A percentile compares a stretch with the other conserved stretches of the same genome.
Conservation (phyloP, 2,329 filamentous ascomycete species). For the Fusarium dimerum region DNA sequence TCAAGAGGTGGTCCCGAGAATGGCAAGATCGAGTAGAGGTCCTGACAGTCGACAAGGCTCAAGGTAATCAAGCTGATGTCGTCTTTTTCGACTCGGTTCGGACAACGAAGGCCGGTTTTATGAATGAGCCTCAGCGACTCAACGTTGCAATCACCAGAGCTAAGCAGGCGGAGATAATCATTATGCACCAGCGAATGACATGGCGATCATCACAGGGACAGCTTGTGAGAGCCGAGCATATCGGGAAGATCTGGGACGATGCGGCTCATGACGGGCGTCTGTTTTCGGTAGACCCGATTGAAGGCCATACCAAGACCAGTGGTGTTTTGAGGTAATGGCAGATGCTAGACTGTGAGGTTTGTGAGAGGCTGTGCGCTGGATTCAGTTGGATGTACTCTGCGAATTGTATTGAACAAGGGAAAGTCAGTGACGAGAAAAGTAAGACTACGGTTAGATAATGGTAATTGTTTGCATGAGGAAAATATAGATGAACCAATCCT, state of each 20-base stretch:
- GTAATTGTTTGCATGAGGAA: no score
- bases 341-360: neutral
- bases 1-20: constrained; percentile 29
- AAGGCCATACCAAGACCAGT: neutral
- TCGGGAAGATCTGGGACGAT: constrained; percentile 35
- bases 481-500: no score
- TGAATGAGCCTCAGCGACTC: constrained; percentile 45
- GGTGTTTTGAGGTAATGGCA: no score
- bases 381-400: neutral
- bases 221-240: constrained; percentile 22
- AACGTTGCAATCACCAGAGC: constrained; percentile 49
- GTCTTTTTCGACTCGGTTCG: constrained; percentile 50
- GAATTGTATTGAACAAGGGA: no score
- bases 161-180: constrained; percentile 45
- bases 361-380: neutral
- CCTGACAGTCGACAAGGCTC: constrained; percentile 46
- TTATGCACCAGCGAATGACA: constrained; percentile 45
- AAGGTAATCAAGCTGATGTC: constrained; percentile 50
- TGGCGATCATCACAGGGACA: constrained; percentile 9
- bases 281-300: constrained; percentile 15
- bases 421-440: no score
- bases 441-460: no score
- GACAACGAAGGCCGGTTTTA: constrained; percentile 39
- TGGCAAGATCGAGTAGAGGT: constrained; percentile 38
- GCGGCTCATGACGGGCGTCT: constrained; percentile 23